Conservation (phyloP, 257 asterid species). For the Nemophila menziesii region DNA sequence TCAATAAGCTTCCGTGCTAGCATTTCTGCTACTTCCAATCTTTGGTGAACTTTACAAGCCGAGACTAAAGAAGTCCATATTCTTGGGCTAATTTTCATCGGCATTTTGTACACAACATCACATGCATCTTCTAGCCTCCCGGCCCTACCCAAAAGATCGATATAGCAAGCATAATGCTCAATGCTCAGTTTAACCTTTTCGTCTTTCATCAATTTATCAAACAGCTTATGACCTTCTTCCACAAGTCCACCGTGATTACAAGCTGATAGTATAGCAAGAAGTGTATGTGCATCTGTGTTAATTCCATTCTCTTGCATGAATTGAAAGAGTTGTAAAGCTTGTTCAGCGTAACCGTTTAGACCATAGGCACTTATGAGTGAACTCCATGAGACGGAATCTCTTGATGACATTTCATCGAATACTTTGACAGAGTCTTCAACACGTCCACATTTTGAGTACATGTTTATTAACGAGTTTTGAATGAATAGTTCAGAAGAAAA, state of each 20-base stretch:
- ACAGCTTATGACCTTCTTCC: constrained; percentile 40
- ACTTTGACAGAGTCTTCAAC: constrained; percentile 32
- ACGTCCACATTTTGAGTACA: constrained; percentile 68
- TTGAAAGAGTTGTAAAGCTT: constrained; percentile 34
- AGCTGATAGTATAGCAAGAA: constrained; percentile 44
- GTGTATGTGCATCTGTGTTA: constrained; percentile 32
- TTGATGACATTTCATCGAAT: constrained; percentile 33
- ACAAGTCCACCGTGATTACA: constrained; percentile 57
- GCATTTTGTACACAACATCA: constrained; percentile 34
- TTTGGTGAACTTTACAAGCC: constrained; percentile 52
- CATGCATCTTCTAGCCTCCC: constrained; percentile 51
- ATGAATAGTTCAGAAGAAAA: constrained; percentile 25
- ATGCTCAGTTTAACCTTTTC: constrained; percentile 13
- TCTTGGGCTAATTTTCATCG: constrained; percentile 20
- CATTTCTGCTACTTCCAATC: constrained; percentile 43
- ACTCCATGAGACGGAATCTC: constrained; percentile 62
- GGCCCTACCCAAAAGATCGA: constrained; percentile 67
- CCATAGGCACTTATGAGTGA: constrained; percentile 45
- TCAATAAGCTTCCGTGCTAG: constrained; percentile 33
- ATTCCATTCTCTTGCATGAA: constrained; percentile 40
- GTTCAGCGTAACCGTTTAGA: constrained; percentile 37
- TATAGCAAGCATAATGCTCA: constrained; percentile 57
- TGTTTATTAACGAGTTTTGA: constrained; percentile 50
- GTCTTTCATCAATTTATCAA: constrained; percentile 26
- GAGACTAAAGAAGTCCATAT: constrained; percentile 45